Evolutionary conservation across 148 eudicot genomes (phyloP), one percentile per base, ranked within the genome.

Genomic region (Euryodendron excelsum): DNA sequence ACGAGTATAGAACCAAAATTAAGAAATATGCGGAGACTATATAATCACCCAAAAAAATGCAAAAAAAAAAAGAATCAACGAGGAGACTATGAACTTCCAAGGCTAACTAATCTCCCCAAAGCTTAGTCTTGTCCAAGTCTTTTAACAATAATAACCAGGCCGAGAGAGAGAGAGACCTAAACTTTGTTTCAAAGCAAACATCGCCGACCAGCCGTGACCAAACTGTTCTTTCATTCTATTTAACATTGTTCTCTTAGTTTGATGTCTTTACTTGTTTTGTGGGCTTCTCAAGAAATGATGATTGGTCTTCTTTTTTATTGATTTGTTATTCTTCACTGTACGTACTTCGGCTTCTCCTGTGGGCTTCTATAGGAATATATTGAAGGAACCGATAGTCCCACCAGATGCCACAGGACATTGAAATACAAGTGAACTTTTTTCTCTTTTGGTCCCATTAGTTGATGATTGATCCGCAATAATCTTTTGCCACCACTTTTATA

Each of bases 111-210:
- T n/a, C n/a, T n/a, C n/a, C n/a, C n/a, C n/a, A n/a, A n/a, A n/a
- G n/a, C n/a, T n/a, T n/a, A n/a, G n/a, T 5, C 8, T 56, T 11
- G 5, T 41, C 9, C 9, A 41, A 41, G 45, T 41, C 45, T 41
- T 41, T n/a, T 41, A 9, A 41, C 45, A 41, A 41, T 41, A 41
- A 41, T 41, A n/a, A n/a, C n/a, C n/a, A 41, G 45, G 5, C 45
- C 45, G 8, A 41, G 45, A 41, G 45, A 5, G 45, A 41, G 45
- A 41, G 8, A 41, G 45, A 36, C 44, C 33, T 59, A 37, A 74
- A 74, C 77, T 74, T 74, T 59, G 77, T 74, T 12, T 31, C 11
- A 74, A 73, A 58, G 77, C 30, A 30, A n/a, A n/a, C n/a, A n/a
- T n/a, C n/a, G n/a, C n/a, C n/a, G n/a, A n/a, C n/a, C n/a, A n/a